phyloP scores from a whole-genome alignment of 495 filamentous ascomycete species.

The Massariosphaeria phaeospora region DNA sequence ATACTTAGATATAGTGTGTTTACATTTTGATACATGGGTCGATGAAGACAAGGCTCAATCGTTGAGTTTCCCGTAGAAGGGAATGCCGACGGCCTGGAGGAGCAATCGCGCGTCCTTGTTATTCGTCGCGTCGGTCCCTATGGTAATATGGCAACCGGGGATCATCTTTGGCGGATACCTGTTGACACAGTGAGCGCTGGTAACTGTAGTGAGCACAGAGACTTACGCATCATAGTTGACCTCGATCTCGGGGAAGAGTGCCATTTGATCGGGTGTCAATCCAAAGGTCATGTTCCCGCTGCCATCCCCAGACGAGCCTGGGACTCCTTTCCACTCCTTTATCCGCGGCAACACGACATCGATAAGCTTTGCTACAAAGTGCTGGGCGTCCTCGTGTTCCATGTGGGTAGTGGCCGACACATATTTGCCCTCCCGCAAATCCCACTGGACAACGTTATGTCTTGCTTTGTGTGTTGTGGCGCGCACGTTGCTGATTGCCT shows the following conservation, averaged over 20 bases:
- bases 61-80: slow-evolving; percentile 66
- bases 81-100: slow-evolving; percentile 73
- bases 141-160: slow-evolving; percentile 76
- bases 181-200: slow-evolving; percentile 22
- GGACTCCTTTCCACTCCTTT: slow-evolving; percentile 86
- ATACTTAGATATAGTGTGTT: no score
- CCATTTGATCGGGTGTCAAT: slow-evolving; percentile 62
- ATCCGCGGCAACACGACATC: slow-evolving; percentile 88
- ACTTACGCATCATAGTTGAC: slow-evolving; percentile 85
- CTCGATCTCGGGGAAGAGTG: slow-evolving; percentile 87
- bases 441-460: slow-evolving; percentile 61
- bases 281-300: slow-evolving; percentile 84
- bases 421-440: slow-evolving; percentile 51
- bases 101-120: slow-evolving; percentile 88
- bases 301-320: slow-evolving; percentile 71
- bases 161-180: slow-evolving; percentile 90
- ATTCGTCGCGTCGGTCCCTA: slow-evolving; percentile 83
- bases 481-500: slow-evolving; percentile 78
- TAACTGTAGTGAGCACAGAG: neutral
- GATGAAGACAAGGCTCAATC: no score
- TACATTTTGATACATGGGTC: no score
- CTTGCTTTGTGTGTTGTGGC: slow-evolving; percentile 63
- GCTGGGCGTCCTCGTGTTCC: slow-evolving; percentile 71
- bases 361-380: slow-evolving; percentile 79
- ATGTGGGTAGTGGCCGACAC: slow-evolving; percentile 66